Evolutionary conservation across 371 early-diverging fungal species (phyloP).

Genomic region (Syncephalastrum racemosum): DNA sequence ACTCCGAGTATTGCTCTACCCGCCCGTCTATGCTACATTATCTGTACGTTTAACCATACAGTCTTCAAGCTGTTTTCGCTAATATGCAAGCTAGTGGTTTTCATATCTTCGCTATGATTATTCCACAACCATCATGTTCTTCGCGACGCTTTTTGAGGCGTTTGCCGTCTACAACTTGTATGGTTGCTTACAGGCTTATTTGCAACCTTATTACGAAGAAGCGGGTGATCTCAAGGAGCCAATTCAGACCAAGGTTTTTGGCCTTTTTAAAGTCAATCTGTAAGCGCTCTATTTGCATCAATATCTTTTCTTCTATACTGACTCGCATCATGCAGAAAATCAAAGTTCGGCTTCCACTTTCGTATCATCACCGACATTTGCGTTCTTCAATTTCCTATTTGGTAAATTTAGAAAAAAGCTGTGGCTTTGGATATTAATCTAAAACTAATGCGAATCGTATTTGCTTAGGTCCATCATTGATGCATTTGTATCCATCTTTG

Average conservation of each 20-base stretch:
- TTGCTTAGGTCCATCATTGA: slow-evolving; percentile 37
- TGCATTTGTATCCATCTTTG: slow-evolving; percentile 43
- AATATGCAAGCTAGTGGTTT: slow-evolving; percentile 30
- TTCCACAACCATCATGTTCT: slow-evolving; percentile 48
- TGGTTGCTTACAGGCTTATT: slow-evolving; percentile 41
- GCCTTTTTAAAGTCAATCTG: slow-evolving; percentile 33
- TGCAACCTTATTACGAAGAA: slow-evolving; percentile 40
- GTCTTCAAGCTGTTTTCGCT: not conserved
- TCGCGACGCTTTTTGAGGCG: slow-evolving; percentile 46
- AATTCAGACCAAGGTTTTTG: slow-evolving; percentile 35
- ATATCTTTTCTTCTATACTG: not conserved
- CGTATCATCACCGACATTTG: slow-evolving; percentile 44
- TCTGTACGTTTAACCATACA: not conserved
- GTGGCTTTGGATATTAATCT: not conserved
- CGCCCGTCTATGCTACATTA: slow-evolving; percentile 43
- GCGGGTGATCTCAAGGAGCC: slow-evolving; percentile 32
- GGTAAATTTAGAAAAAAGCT: slow-evolving; percentile 24
- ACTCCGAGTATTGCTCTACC: slow-evolving; percentile 47
- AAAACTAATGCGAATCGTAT: not conserved
- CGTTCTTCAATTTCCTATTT: slow-evolving; percentile 51
- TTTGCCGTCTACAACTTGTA: slow-evolving; percentile 53
- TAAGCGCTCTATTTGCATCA: slow-evolving; percentile 19
- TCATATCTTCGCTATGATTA: slow-evolving; percentile 49
- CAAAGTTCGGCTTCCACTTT: slow-evolving; percentile 51
- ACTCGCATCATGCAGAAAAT: slow-evolving; percentile 27